phyloP scores from a whole-genome alignment of 1,284 basidiomycete genomes.

The Fomes fomentarius region DNA sequence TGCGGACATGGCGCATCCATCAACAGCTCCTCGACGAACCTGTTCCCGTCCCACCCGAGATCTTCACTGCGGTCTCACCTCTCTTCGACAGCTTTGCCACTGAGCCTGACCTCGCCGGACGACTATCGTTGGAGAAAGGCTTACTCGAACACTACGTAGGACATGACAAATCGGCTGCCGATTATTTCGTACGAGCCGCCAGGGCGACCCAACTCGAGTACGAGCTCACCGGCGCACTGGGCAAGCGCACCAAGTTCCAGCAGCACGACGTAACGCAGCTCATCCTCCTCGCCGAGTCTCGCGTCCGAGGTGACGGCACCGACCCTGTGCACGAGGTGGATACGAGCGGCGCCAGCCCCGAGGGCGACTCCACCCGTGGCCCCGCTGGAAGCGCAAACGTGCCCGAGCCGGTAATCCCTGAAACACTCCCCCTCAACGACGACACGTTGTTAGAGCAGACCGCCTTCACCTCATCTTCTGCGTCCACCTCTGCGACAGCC shows the following conservation, averaged over 20 bases:
- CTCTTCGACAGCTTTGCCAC: conserved; percentile 43
- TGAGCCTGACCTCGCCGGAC: conserved; percentile 70
- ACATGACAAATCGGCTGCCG: conserved; percentile 80
- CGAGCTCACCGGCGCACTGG: conserved; percentile 91
- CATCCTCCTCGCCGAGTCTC: conserved; percentile 90
- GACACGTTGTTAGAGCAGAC: conserved; percentile 97
- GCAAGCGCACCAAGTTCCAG: conserved; percentile 96
- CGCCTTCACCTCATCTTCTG: conserved; percentile 79
- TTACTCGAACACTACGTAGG: conserved; percentile 76
- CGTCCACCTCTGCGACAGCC: conserved; percentile 34
- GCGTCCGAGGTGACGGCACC: conserved; percentile 45
- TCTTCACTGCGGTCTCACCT: conserved; percentile 52
- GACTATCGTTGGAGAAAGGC: conserved; percentile 81
- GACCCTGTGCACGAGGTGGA: conserved; percentile 1
- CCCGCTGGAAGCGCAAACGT: conserved; percentile 18
- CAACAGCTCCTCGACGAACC: conserved; percentile 88
- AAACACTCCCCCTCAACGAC: conserved; percentile 88
- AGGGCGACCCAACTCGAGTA: conserved; percentile 82
- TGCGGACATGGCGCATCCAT: conserved; percentile 79
- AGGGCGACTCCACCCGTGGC: conserved; percentile 26
- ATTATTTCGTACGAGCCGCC: conserved; percentile 82
- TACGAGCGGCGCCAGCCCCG: conserved; percentile 18
- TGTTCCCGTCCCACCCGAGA: conserved; percentile 57
- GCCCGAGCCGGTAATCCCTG: conserved; percentile 53
- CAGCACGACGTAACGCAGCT: conserved; percentile 86